phyloP scores from a whole-genome alignment of 2,329 filamentous ascomycete genomes.

The Teratosphaeria destructans region DNA sequence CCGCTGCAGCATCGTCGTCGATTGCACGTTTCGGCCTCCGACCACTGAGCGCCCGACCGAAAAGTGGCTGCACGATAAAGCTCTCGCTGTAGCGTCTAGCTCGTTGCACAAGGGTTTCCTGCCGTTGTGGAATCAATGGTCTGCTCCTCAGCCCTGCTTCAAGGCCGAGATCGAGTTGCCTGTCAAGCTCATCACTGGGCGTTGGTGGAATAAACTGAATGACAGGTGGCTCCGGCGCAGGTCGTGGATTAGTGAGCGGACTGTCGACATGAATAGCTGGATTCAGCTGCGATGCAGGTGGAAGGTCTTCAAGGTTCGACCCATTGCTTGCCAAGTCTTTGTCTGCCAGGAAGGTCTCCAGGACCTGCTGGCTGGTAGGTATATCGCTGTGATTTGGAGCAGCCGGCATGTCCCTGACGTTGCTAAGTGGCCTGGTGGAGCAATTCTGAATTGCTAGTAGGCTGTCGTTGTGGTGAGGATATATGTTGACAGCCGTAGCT shows the following conservation, averaged over 20 bases:
- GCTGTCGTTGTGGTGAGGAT: conserved; percentile 53
- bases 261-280: conserved; percentile 32
- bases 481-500: conserved; percentile 50
- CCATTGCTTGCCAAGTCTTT: neutral
- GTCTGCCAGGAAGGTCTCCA: conserved; percentile 1
- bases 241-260: conserved; percentile 48
- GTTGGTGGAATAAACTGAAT: conserved; percentile 47
- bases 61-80: conserved; percentile 30
- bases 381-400: neutral
- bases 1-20: conserved; percentile 13
- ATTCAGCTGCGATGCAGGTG: neutral
- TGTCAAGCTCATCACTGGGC: conserved; percentile 37
- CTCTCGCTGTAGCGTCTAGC: conserved; percentile 38
- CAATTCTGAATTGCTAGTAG: conserved; percentile 52
- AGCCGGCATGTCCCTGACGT: conserved; percentile 1
- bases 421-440: conserved; percentile 4
- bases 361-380: neutral
- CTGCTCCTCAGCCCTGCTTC: neutral
- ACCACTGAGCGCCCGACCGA: conserved; percentile 18
- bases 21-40: conserved; percentile 9
- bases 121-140: conserved; percentile 20
- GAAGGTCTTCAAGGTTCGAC: neutral
- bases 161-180: conserved; percentile 20
- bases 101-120: conserved; percentile 32
- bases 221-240: conserved; percentile 46